Conservation (phyloP, 73 alveolate genomes). For the Paraurostyla sp. region DNA sequence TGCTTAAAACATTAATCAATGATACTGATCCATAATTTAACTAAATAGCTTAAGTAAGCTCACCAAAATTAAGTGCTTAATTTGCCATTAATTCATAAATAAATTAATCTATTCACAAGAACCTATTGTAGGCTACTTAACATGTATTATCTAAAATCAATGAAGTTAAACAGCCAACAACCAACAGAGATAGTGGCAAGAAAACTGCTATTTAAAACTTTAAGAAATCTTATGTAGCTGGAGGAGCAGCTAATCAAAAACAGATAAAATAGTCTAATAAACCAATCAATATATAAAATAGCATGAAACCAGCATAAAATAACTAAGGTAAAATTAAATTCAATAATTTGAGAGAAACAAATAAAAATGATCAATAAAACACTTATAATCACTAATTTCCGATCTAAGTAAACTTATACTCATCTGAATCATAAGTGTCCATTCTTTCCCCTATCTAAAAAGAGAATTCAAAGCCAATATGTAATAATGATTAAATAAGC, state of each 20-base stretch:
- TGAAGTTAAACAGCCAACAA: not conserved
- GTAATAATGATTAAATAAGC: not conserved
- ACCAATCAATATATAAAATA: not conserved
- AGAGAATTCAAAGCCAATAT: too few relatives aligned
- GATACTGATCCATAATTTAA: slow-evolving; percentile 25
- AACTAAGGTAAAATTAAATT: not conserved
- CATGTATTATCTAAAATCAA: not conserved
- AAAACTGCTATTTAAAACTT: slow-evolving; percentile 24
- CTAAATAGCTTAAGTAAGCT: slow-evolving; percentile 30
- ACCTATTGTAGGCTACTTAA: too few relatives aligned
- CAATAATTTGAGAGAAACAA: not conserved
- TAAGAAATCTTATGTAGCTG: too few relatives aligned
- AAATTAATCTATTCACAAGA: too few relatives aligned
- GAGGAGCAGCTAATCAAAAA: too few relatives aligned
- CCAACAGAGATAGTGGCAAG: not conserved
- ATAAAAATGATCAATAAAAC: not conserved
- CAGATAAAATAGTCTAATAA: not conserved
- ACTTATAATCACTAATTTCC: not conserved
- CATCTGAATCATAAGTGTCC: not conserved
- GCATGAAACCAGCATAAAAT: not conserved
- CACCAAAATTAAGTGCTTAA: slow-evolving; percentile 16
- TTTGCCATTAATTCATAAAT: too few relatives aligned
- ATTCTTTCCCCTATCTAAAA: not conserved
- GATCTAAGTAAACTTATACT: not conserved
- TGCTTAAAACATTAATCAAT: slow-evolving; percentile 30